Evolutionary conservation across 2,329 filamentous ascomycete species (phyloP), one percentile per base, ranked within the genome.

Genomic region (Exophiala aquamarina): DNA sequence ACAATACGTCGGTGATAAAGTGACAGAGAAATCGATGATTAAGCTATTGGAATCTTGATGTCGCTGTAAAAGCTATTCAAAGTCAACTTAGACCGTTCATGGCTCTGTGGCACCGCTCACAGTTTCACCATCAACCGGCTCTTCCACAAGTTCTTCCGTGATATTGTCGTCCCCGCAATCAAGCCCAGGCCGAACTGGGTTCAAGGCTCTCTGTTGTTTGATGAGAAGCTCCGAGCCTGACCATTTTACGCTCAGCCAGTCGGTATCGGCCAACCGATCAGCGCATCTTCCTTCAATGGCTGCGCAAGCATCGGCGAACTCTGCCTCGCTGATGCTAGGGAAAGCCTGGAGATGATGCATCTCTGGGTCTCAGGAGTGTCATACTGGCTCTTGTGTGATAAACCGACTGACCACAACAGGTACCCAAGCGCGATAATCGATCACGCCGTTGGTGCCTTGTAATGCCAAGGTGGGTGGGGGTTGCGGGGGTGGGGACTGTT

Each of bases 1-100:
- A 52, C 78, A 78, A 68, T 91, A 92, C 47, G 83, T 87, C 45
- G 84, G 81, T 59, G 89, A 88, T 51, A 87, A 74, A 61, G 88
- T 77, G 59, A 91, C 81, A 65, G 89, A 84, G 69, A 90, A 91
- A 50, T 78, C 76, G 56, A 87, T 80, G 43, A 65, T 49, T 1
- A 46, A 11, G 14, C 15, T 23, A 32, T 46, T 33, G n/a, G n/a
- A 11, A 34, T 28, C 17, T 33, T 20, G 3, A 43, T 26, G 11
- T 44, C 17, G 21, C 13, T 33, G 13, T 17, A 14, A 13, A 4
- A 10, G 4, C 17, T 10, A 14, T 18, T 6, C 23, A 26, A 11
- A 26, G 11, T 26, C 23, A 26, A 11, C 11, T 26, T 11, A 26
- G 23, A 6, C 11, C 6, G 6, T 26, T 26, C 23, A 11, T 26